These are phyloP conservation scores for Wakefieldia striispora DNA, from an alignment of 768 basidiomycete genomes.

Conservation along the genomic window DNA sequence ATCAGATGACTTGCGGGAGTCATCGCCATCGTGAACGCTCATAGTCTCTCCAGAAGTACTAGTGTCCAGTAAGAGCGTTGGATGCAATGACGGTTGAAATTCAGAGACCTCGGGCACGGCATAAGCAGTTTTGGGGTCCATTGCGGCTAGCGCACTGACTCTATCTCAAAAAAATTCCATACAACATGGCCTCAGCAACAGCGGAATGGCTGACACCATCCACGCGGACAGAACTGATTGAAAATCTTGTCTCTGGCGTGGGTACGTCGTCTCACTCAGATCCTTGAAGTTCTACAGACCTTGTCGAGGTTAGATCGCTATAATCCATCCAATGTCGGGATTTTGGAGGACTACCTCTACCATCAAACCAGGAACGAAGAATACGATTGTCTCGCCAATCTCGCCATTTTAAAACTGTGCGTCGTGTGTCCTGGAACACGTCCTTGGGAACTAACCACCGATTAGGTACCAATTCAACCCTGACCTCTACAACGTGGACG, in stretches of 20 bases:
- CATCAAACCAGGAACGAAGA: constrained; percentile 89
- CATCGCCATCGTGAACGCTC: constrained; percentile 11
- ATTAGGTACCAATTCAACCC: constrained; percentile 94
- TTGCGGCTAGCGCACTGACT: background rate
- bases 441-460: background rate
- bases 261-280: constrained; percentile 46
- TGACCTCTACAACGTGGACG: constrained; percentile 88
- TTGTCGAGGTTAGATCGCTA: constrained; percentile 71
- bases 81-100: too few relatives aligned
- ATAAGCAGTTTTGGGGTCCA: constrained; percentile 10
- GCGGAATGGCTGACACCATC: constrained; percentile 71
- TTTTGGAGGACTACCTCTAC: constrained; percentile 95
- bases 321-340: constrained; percentile 90
- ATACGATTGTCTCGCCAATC: constrained; percentile 93
- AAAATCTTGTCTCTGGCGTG: constrained; percentile 87
- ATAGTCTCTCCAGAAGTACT: constrained; percentile 4
- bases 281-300: constrained; percentile 1
- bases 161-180: constrained; percentile 9
- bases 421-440: constrained; percentile 15
- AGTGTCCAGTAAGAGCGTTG: too few relatives aligned
- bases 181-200: constrained; percentile 35
- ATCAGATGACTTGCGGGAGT: constrained; percentile 9
- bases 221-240: constrained; percentile 82
- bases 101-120: background rate
- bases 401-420: constrained; percentile 91